Evolutionary conservation across 768 basidiomycete genomes (phyloP).

Genomic region (Hydnum rufescens): DNA sequence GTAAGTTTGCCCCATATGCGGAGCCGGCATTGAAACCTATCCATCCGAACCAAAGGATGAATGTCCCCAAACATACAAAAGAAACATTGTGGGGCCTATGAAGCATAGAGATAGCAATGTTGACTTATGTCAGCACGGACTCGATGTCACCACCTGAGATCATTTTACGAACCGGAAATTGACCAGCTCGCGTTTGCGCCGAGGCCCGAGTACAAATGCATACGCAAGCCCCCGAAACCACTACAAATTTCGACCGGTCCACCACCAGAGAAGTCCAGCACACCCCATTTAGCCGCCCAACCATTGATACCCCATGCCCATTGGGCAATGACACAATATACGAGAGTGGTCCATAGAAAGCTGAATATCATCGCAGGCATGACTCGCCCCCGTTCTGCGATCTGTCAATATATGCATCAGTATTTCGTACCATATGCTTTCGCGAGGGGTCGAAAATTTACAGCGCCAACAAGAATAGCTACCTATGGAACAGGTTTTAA

Average conservation of each 20-base stretch:
- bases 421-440: too few species aligned
- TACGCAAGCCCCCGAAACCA: constrained; percentile 71
- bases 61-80: constrained; percentile 64
- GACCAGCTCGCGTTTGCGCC: constrained; percentile 46
- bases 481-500: constrained; percentile 1
- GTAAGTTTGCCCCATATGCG: constrained; percentile 71
- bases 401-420: too few species aligned
- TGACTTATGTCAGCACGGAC: neutral
- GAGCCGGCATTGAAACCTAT: constrained; percentile 81
- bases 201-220: constrained; percentile 69
- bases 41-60: constrained; percentile 69
- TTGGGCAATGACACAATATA: constrained; percentile 33
- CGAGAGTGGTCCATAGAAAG: constrained; percentile 71
- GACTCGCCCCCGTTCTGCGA: constrained; percentile 58
- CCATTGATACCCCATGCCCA: constrained; percentile 21
- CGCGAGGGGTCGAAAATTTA: too few species aligned
- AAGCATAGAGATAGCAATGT: neutral
- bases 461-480: constrained; percentile 3
- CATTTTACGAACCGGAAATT: constrained; percentile 35
- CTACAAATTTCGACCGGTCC: constrained; percentile 78
- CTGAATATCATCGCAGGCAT: constrained; percentile 63
- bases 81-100: constrained; percentile 59
- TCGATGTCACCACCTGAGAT: neutral
- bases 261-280: constrained; percentile 75
- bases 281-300: constrained; percentile 31